Base-by-base conservation (phyloP, 2,329 filamentous ascomycete species). In the Graphium sp. region DNA sequence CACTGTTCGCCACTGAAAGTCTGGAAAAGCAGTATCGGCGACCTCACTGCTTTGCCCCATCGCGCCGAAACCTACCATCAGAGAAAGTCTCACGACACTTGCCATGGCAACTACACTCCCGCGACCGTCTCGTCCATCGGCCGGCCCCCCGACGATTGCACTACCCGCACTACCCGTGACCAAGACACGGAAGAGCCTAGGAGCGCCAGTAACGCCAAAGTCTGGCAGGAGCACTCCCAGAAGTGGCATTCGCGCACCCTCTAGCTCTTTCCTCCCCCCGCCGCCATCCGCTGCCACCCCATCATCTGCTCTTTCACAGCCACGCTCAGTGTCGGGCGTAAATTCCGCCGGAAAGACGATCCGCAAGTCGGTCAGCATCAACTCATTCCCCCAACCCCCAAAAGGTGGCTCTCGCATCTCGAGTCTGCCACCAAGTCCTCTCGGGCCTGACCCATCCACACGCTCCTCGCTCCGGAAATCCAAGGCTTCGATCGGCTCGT, bases 311-410 rank as follows among this genome's bases (percentile, higher is more conserved):
- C 51, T 75, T 8, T 64, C 69, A 5, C 60, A 68, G 11, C 56
- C 68, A 12, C 67, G 66, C 34, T 58, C 65, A 3, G 51, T 61
- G 5, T 61, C 70, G 7, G 58, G 57, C 20, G 53, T 71, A 10
- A 73, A 68, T 35, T 57, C 58, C 18, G 58, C 68, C 5, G 70
- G 72, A 16, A 85, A 75, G 49, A 71, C 74, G 2, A 53, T 94
- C 31, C 73, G 84, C 36, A 91, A 91, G 53, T 80, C 80, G 1
- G 77, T 92, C 43, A 94, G 85, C 60, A 92, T 94, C 44, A 87
- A 85, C 46, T 76, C 83, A 1, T 94, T 95, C 45, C 87, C 87
- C 18, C 80, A 92, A 38, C 87, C 87, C 10, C 87, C 87, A 10
- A 74, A 74, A 39, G 69, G 73, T 26, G 63, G 66, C 30, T 62